Evolutionary conservation across 1,284 basidiomycete species (phyloP).

Genomic region (Ganoderma sinense): DNA sequence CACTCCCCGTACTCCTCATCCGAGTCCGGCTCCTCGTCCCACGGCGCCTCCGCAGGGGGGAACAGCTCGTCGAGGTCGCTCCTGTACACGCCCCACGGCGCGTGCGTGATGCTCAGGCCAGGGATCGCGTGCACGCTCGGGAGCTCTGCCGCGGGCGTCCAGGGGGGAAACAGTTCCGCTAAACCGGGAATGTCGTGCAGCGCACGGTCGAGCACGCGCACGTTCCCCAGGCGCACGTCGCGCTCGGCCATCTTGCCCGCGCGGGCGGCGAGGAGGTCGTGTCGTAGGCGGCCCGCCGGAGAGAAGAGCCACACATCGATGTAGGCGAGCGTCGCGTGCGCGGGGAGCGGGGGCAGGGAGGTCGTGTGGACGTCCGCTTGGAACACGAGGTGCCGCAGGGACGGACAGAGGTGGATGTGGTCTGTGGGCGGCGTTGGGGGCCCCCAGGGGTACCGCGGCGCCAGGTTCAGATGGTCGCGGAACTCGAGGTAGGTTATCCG

Average conservation of each 20-base stretch:
- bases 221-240: constrained; percentile 14
- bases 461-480: constrained; percentile 19
- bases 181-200: constrained; percentile 9
- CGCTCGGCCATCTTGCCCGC: not conserved
- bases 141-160: constrained; percentile 11
- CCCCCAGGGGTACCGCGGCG: not conserved
- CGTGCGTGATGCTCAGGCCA: constrained; percentile 16
- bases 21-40: not conserved
- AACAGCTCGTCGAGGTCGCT: constrained; percentile 20
- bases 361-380: not conserved
- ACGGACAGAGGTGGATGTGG: constrained; percentile 15
- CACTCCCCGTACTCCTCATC: not conserved
- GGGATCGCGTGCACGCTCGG: constrained; percentile 10
- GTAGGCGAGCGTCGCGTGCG: constrained; percentile 19
- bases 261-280: constrained; percentile 5
- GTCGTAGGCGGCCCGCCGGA: not conserved
- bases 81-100: constrained; percentile 21
- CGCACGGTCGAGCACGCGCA: constrained; percentile 21
- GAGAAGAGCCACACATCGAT: constrained; percentile 22
- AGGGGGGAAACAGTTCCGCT: constrained; percentile 17
- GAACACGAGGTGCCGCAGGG: constrained; percentile 20
- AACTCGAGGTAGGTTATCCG: constrained; percentile 22
- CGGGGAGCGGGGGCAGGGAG: constrained; percentile 5
- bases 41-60: not conserved
- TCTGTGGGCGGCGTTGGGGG: constrained; percentile 2